These are phyloP conservation scores for Tricholoma furcatifolium DNA, from an alignment of 768 basidiomycete genomes.

Conservation along the genomic window DNA sequence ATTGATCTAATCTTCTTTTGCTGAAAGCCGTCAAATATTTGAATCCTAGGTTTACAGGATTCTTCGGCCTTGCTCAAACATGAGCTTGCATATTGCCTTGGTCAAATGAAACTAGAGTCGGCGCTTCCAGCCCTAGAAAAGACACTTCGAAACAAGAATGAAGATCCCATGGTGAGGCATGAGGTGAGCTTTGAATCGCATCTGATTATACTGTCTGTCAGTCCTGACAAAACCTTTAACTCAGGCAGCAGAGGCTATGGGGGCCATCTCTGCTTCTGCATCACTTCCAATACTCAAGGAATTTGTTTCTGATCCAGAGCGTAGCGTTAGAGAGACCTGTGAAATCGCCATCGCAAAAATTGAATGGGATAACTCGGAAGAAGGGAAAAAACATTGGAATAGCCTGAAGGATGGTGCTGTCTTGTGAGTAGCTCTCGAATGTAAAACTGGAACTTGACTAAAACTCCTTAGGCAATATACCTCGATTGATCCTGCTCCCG, in stretches of 20 bases:
- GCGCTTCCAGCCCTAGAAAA: constrained; percentile 80
- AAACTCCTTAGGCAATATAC: constrained; percentile 56
- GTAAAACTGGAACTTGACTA: neutral
- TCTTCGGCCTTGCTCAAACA: constrained; percentile 91
- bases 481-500: constrained; percentile 89
- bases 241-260: constrained; percentile 98
- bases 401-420: constrained; percentile 26
- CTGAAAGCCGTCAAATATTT: constrained; percentile 10
- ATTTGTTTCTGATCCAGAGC: constrained; percentile 69
- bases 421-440: constrained; percentile 32
- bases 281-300: constrained; percentile 71
- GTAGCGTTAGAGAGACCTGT: constrained; percentile 89
- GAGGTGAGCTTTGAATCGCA: constrained; percentile 56
- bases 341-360: constrained; percentile 97
- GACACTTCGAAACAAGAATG: constrained; percentile 64
- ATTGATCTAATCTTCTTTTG: constrained; percentile 9
- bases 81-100: constrained; percentile 95
- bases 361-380: constrained; percentile 83
- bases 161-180: constrained; percentile 97
- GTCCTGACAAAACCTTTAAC: constrained; percentile 10
- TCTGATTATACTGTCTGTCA: constrained; percentile 13
- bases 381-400: constrained; percentile 51
- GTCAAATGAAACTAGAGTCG: constrained; percentile 74
- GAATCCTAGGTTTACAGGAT: constrained; percentile 70
- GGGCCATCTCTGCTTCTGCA: constrained; percentile 73